A percentile compares a stretch with the other conserved stretches of the same genome.
These are phyloP conservation scores for Volvariella surrecta DNA, from an alignment of 1,284 basidiomycete species.

Conservation along the genomic window DNA sequence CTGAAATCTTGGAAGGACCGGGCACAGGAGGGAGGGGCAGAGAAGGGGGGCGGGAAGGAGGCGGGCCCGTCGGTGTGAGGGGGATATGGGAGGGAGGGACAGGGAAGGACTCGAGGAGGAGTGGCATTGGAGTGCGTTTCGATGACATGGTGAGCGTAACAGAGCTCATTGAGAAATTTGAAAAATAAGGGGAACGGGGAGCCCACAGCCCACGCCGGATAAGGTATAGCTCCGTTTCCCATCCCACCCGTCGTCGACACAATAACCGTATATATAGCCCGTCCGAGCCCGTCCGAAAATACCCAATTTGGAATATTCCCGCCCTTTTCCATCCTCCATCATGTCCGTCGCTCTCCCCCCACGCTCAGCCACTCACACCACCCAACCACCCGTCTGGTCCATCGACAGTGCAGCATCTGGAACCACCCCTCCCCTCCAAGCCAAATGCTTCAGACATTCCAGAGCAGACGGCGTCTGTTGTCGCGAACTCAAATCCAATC, in stretches of 20 bases:
- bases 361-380: background rate
- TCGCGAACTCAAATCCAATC: constrained; percentile 74
- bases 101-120: constrained; percentile 42
- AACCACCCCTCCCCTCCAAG: constrained; percentile 35
- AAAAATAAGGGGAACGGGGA: no score
- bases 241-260: no score
- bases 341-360: background rate
- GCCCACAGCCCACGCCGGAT: no score
- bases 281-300: no score
- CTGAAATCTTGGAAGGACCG: constrained; percentile 38
- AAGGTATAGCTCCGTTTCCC: no score
- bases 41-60: constrained; percentile 36
- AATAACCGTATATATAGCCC: no score
- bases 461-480: constrained; percentile 67
- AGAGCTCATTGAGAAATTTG: no score
- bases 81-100: constrained; percentile 43
- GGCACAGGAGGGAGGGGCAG: constrained; percentile 43
- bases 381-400: constrained; percentile 55
- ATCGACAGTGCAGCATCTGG: constrained; percentile 33
- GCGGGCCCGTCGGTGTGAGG: constrained; percentile 26
- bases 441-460: constrained; percentile 52
- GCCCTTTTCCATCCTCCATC: no score
- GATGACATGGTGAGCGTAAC: background rate
- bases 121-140: constrained; percentile 19
- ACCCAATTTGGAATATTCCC: no score